Base-by-base conservation (phyloP, 257 asterid genomes). In the Lithospermum erythrorhizon region DNA sequence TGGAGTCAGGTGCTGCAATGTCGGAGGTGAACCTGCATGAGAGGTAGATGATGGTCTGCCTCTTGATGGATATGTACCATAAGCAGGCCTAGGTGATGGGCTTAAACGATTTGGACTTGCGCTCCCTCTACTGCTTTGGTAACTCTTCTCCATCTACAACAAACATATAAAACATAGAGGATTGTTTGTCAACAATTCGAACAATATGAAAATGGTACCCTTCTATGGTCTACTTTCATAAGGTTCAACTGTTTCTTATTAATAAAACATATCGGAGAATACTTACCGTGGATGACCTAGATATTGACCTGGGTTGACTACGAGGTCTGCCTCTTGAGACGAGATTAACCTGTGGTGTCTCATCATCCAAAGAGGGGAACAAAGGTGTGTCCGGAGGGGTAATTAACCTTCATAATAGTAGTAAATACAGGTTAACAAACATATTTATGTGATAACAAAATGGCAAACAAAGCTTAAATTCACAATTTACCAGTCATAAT, bases 301-400 rank as follows among this genome's bases (percentile, higher is more conserved):
- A 81, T 77, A 89, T 71, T 58, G 99, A 72, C 64, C 85, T 73
- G 62, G 97, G 90, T 71, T 87, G 97, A 69, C 94, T 89, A 77
- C 90, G 81, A 56, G 96, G 94, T 68, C 97, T 81, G 72, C 96
- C 96, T 82, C 95, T 83, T 57, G 75, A 82, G 57, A 79, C 78
- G 64, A 72, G 81, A 72, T 72, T 78, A 72, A 65, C 53, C 58
- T 78, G 67, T 1, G 78, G 86, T 53, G 65, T 64, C 76, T 84
- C 96, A 67, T 89, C 99, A 64, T 93, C 99, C 85, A 93, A 69
- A 51, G 95, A 86, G 63, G 87, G 63, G 69, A 93, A 93, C 25
- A 93, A 89, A 65, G 99, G 99, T 61, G 97, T 93, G 55, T 89
- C 99, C 0, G 99, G 99, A 68, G 99, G 99, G 53, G 99, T 89